A percentile compares a stretch with the other conserved stretches of the same genome.
Conservation (phyloP, 805 yeast genomes). For the Pichia eremophila region DNA sequence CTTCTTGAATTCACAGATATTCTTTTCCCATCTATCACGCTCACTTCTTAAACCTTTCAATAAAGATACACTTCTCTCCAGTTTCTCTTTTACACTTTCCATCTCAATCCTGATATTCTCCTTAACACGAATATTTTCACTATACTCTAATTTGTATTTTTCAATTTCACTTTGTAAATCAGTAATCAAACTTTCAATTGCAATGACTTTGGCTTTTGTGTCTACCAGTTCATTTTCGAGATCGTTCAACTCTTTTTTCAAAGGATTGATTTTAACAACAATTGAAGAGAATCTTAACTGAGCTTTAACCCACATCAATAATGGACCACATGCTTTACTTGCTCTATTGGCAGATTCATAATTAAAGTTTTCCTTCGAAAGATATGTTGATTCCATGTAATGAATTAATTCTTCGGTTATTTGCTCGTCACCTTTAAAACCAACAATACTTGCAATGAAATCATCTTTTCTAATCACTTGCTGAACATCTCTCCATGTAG, state of each 20-base stretch:
- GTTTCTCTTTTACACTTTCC: conserved; percentile 48
- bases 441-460: conserved; percentile 74
- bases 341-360: conserved; percentile 76
- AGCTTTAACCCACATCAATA: conserved; percentile 81
- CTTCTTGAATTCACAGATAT: conserved; percentile 40
- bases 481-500: conserved; percentile 77
- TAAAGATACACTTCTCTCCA: conserved; percentile 51
- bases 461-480: conserved; percentile 74
- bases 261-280: conserved; percentile 63
- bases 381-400: conserved; percentile 49
- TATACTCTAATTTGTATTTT: conserved; percentile 56
- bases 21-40: conserved; percentile 62
- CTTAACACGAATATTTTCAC: conserved; percentile 65
- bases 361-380: conserved; percentile 55
- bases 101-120: conserved; percentile 70
- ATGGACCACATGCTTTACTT: conserved; percentile 91
- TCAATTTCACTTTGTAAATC: conserved; percentile 69
- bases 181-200: conserved; percentile 70
- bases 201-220: conserved; percentile 60
- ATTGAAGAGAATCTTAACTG: conserved; percentile 73
- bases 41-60: conserved; percentile 59
- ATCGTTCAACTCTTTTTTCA: conserved; percentile 50
- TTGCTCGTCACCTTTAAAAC: conserved; percentile 54
- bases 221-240: conserved; percentile 54
- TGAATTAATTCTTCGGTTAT: conserved; percentile 44